Evolutionary conservation across 768 basidiomycete genomes (phyloP).

Genomic region (Xerocomus brunneocitrinus): DNA sequence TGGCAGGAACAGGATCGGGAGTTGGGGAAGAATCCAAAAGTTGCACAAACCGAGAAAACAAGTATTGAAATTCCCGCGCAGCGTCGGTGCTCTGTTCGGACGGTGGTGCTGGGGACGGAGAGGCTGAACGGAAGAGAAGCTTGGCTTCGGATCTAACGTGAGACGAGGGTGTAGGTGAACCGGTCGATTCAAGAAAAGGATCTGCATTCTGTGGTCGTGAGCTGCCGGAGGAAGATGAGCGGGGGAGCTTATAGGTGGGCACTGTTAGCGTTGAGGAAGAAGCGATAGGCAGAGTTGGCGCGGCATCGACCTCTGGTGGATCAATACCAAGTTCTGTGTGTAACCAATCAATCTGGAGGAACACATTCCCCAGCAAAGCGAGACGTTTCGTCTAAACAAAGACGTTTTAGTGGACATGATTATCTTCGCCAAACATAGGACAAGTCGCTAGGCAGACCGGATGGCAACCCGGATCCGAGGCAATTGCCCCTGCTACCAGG

Average conservation of each 20-base stretch:
- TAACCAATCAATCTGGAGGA: constrained; percentile 78
- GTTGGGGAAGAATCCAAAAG: constrained; percentile 43
- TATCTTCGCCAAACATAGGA: neutral
- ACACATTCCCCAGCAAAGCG: constrained; percentile 53
- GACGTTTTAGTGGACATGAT: constrained; percentile 1
- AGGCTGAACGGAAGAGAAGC: constrained; percentile 34
- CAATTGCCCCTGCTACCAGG: neutral
- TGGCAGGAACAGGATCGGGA: constrained; percentile 18
- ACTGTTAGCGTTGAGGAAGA: constrained; percentile 39
- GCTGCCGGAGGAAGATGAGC: constrained; percentile 40
- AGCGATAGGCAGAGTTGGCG: constrained; percentile 24
- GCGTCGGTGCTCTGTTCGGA: constrained; percentile 12
- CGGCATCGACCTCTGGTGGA: constrained; percentile 52
- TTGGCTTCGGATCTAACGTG: constrained; percentile 32
- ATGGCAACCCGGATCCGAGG: neutral
- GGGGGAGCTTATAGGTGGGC: constrained; percentile 36
- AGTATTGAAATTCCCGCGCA: constrained; percentile 45
- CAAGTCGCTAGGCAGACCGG: neutral
- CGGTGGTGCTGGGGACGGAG: constrained; percentile 9
- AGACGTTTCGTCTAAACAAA: constrained; percentile 60
- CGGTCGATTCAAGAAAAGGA: constrained; percentile 24
- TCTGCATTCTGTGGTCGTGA: constrained; percentile 15
- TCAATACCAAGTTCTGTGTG: constrained; percentile 76
- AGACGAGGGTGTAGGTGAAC: constrained; percentile 48
- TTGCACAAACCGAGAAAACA: constrained; percentile 60